Evolutionary conservation across 495 filamentous ascomycete species (phyloP), one percentile per base, ranked within the genome.

Genomic region (Neurospora intermedia): DNA sequence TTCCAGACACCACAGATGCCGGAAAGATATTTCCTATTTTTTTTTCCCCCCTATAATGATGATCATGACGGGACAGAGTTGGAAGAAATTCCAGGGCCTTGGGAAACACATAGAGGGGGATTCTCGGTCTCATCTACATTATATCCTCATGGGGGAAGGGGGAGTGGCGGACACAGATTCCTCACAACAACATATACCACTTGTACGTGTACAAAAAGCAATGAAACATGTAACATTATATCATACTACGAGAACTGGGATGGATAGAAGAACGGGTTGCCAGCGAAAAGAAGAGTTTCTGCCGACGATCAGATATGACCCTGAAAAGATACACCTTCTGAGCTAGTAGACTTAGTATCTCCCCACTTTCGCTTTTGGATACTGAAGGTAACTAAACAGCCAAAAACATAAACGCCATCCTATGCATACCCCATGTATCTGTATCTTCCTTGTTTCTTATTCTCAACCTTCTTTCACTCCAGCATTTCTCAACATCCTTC

Each of bases 161-260:
- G 66, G 39, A 31, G 27, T 31, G 42, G 39, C 59, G 43, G 41
- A 69, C 48, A 38, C 27, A 66, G 3, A 38, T 18, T 27, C 35
- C 54, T 66, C 54, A 66, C 54, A 66, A 66, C 54, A 38, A 66
- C 54, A 35, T 66, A 35, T 66, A 31, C 23, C 54, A 66, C 54
- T 66, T 66, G 54, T 66, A 66, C 76, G 76, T 81, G 80, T 82
- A 82, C 71, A 81, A 81, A 80, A 80, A 79, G 23, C 71, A 76
- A 75, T 42, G 73, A 75, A 69, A 76, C 75, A 76, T 80, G 78
- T 79, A 77, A 81, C 76, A 77, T 74, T 79, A 80, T 74, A 66
- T 66, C 54, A 66, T 66, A 66, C 23, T 18, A 66, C 54, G 27
- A 66, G 27, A 66, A 35, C 54, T 66, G 54, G 54, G 15, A 18